A percentile compares a stretch with the other conserved stretches of the same genome.
phyloP scores from a whole-genome alignment of 306 rosid species.

The Cucumis cinereus region DNA sequence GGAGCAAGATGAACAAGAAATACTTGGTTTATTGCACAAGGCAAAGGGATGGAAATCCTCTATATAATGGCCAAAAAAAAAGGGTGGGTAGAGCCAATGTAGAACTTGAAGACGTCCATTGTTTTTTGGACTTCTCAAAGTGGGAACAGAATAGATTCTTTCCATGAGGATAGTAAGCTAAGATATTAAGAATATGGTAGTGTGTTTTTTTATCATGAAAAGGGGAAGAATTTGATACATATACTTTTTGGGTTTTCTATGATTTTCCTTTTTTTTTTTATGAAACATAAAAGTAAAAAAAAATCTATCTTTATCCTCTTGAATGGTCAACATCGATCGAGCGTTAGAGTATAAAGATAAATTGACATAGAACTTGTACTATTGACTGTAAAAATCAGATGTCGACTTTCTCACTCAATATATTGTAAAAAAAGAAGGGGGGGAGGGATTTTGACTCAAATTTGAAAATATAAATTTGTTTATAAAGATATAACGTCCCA shows the following conservation, averaged over 20 bases:
- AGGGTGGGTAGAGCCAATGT: conserved; percentile 7
- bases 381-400: too few species aligned
- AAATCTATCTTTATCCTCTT: not conserved
- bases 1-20: not conserved
- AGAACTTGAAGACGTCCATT: conserved; percentile 19
- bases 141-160: conserved; percentile 65
- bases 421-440: too few species aligned
- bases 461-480: not conserved
- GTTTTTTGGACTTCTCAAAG: conserved; percentile 31
- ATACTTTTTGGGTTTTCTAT: not conserved
- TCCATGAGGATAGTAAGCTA: conserved; percentile 3
- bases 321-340: not conserved
- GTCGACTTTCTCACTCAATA: too few species aligned
- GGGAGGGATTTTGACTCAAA: not conserved
- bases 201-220: not conserved
- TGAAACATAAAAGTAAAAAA: not conserved
- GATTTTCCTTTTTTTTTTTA: not conserved
- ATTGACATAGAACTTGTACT: too few species aligned
- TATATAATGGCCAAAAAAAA: conserved; percentile 33
- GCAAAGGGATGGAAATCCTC: conserved; percentile 7
- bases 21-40: not conserved
- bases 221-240: not conserved
- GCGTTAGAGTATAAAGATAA: not conserved
- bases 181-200: not conserved
- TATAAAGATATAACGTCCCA: not conserved